phyloP scores from a whole-genome alignment of 805 yeast species.

The Sugiyamaella valdiviana region DNA sequence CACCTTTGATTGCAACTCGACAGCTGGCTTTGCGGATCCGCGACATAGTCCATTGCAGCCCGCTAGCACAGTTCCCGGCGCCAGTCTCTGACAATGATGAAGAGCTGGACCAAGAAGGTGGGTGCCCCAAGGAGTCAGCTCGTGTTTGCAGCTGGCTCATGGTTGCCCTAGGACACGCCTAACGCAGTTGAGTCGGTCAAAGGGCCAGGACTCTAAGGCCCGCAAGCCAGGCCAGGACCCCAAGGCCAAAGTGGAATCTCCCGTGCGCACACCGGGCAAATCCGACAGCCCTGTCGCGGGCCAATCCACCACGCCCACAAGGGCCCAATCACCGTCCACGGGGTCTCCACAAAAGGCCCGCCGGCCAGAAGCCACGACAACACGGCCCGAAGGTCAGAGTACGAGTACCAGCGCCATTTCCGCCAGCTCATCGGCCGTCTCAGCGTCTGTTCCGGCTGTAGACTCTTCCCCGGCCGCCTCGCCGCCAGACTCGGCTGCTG shows the following conservation, averaged over 20 bases:
- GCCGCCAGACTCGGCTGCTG: conserved; percentile 8
- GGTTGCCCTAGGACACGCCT: neutral
- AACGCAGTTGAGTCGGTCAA: conserved; percentile 8
- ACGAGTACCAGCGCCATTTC: too few relatives aligned
- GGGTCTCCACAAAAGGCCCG: neutral
- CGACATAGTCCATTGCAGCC: neutral
- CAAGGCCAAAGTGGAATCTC: too few relatives aligned
- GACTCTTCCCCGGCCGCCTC: neutral
- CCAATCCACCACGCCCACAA: too few relatives aligned
- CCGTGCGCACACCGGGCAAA: too few relatives aligned
- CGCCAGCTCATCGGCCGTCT: too few relatives aligned
- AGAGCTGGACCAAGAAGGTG: conserved; percentile 36
- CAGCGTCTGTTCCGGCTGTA: too few relatives aligned
- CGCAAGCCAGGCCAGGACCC: conserved; percentile 2
- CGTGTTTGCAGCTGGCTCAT: neutral
- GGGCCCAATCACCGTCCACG: too few relatives aligned
- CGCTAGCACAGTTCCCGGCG: neutral
- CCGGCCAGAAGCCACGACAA: too few relatives aligned
- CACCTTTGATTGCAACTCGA: neutral
- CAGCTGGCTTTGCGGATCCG: neutral
- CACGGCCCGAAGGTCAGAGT: too few relatives aligned
- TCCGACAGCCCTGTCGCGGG: neutral
- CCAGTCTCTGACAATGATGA: conserved; percentile 27
- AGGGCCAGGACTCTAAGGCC: conserved; percentile 8
- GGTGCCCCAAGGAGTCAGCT: conserved; percentile 2